A percentile compares a stretch with the other conserved stretches of the same genome.
These are phyloP conservation scores for Starmerella tilneyi DNA, from an alignment of 805 yeast genomes.

Conservation along the genomic window DNA sequence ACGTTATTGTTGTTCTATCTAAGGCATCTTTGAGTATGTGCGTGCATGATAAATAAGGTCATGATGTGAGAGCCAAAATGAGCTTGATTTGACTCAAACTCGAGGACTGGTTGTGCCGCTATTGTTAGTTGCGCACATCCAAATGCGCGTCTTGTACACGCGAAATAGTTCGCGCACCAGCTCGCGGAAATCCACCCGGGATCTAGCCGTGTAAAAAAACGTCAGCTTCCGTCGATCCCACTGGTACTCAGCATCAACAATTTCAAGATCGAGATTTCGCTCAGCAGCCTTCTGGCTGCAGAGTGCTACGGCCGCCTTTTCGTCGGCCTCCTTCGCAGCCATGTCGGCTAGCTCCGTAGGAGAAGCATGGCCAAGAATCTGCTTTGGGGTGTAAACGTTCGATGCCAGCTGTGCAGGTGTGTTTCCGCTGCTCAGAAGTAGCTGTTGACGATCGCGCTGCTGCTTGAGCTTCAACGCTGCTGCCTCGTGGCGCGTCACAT, in stretches of 20 bases:
- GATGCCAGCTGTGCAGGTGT: conserved; percentile 30
- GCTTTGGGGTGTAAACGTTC: conserved; percentile 56
- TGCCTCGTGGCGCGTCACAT: conserved; percentile 56
- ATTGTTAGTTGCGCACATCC: conserved; percentile 63
- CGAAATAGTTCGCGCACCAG: conserved; percentile 65
- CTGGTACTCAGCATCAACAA: conserved; percentile 74
- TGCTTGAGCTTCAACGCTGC: conserved; percentile 54
- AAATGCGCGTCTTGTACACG: conserved; percentile 67
- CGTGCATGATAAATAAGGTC: conserved; percentile 5
- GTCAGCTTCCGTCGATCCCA: conserved; percentile 76
- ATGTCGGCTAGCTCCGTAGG: conserved; percentile 51
- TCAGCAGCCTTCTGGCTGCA: conserved; percentile 50
- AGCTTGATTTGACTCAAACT: neutral
- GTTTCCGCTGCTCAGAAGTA: conserved; percentile 30
- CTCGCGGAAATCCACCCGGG: conserved; percentile 68
- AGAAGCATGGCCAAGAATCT: conserved; percentile 53
- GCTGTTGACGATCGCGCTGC: conserved; percentile 61
- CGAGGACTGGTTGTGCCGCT: neutral
- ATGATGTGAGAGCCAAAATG: neutral
- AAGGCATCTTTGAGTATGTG: conserved; percentile 1
- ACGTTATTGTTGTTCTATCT: too few relatives aligned
- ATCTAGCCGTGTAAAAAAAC: conserved; percentile 55
- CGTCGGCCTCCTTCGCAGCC: conserved; percentile 51
- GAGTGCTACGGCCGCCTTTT: conserved; percentile 53
- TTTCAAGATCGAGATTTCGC: conserved; percentile 43